Percentiles rank a stretch among this genome's conserved stretches.
Evolutionary conservation across 148 eudicot genomes (phyloP).

Genomic region (Dysphania ambrosioides): DNA sequence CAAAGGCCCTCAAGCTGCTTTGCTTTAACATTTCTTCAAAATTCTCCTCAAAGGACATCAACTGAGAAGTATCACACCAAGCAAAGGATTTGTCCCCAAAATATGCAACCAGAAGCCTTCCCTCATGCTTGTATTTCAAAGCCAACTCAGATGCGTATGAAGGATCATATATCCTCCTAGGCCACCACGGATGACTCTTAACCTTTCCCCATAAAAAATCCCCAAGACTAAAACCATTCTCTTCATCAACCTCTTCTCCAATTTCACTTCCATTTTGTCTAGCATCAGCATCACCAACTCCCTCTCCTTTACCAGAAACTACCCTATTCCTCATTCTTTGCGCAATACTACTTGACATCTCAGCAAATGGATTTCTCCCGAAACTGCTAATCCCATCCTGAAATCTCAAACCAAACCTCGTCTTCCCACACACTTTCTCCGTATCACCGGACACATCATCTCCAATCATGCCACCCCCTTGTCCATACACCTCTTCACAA

Average conservation of each 20-base stretch:
- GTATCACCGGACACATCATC: not conserved
- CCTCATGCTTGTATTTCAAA: conserved; percentile 37
- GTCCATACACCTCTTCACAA: conserved; percentile 10
- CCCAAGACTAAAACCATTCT: conserved; percentile 45
- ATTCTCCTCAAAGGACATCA: conserved; percentile 58
- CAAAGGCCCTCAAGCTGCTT: conserved; percentile 47
- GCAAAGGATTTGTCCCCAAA: conserved; percentile 83
- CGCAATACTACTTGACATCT: conserved; percentile 11
- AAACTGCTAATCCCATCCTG: conserved; percentile 1
- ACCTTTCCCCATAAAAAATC: conserved; percentile 80
- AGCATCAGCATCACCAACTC: too few species aligned
- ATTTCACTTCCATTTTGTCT: conserved; percentile 3
- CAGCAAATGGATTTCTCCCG: not conserved
- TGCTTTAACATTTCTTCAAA: conserved; percentile 58
- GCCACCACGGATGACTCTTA: conserved; percentile 81
- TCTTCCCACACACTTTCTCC: not conserved
- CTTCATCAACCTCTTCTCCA: conserved; percentile 23
- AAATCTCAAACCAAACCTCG: conserved; percentile 5
- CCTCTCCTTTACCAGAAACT: conserved; percentile 1
- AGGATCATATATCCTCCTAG: conserved; percentile 63
- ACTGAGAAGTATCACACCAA: conserved; percentile 67
- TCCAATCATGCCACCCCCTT: not conserved
- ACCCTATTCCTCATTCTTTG: conserved; percentile 24
- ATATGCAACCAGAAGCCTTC: conserved; percentile 60
- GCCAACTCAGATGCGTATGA: conserved; percentile 65